Percentiles rank a stretch among this genome's conserved stretches.
Conservation (phyloP, 2,329 filamentous ascomycete genomes). For the Aspergillus viridinutans region DNA sequence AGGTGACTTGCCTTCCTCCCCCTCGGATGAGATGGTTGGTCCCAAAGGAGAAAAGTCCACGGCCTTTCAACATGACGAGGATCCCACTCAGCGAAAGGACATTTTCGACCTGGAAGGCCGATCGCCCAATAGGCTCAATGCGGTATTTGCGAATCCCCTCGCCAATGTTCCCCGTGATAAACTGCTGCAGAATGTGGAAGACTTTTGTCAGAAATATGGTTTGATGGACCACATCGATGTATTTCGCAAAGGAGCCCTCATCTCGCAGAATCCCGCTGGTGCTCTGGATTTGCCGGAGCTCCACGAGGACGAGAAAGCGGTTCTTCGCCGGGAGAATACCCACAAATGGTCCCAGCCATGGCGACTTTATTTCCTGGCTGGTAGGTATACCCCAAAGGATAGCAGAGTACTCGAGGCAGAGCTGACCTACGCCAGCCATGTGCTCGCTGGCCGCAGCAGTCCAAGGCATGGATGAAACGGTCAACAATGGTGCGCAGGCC, state of each 20-base stretch:
- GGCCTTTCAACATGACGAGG: not conserved
- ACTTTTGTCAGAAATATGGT: slow-evolving; percentile 49
- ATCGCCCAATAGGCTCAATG: slow-evolving; percentile 25
- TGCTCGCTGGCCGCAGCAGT: slow-evolving; percentile 24
- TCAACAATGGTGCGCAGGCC: slow-evolving; percentile 64
- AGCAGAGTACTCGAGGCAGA: not conserved
- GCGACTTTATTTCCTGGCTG: slow-evolving; percentile 46
- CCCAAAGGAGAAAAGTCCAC: slow-evolving; percentile 9
- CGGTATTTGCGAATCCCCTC: slow-evolving; percentile 52
- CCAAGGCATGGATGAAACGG: slow-evolving; percentile 60
- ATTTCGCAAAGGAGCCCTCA: slow-evolving; percentile 50
- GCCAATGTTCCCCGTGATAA: slow-evolving; percentile 49
- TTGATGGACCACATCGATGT: slow-evolving; percentile 46
- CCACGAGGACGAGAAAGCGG: slow-evolving; percentile 40
- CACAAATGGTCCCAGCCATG: slow-evolving; percentile 50
- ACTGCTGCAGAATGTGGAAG: slow-evolving; percentile 52
- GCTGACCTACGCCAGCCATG: not conserved
- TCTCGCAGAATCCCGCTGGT: slow-evolving; percentile 48
- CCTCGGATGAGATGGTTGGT: not conserved
- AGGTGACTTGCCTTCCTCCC: not conserved
- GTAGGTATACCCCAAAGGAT: slow-evolving; percentile 18
- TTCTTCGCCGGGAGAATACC: slow-evolving; percentile 42
- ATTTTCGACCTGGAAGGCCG: slow-evolving; percentile 24
- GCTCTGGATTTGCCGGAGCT: slow-evolving; percentile 49
- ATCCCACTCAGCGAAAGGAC: not conserved